These are phyloP conservation scores for Salix exigua DNA, from an alignment of 345 rosid species.

Conservation along the genomic window DNA sequence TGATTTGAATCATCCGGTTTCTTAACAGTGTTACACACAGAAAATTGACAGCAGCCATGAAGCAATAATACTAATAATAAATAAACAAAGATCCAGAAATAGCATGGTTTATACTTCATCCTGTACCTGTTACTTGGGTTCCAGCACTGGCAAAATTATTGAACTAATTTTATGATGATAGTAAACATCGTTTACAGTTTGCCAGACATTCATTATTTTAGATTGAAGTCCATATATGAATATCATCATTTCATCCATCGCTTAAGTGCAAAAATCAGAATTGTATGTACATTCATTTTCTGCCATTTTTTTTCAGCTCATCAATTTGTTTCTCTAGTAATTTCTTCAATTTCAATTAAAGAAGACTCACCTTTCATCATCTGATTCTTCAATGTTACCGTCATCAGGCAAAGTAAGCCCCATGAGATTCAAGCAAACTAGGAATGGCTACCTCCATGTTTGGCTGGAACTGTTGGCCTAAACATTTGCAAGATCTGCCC, in stretches of 20 bases:
- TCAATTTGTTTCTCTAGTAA: background rate
- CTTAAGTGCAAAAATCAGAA: background rate
- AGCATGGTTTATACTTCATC: background rate
- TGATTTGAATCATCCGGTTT: no score
- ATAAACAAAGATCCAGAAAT: background rate
- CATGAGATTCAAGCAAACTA: conserved; percentile 12
- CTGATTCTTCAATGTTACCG: background rate
- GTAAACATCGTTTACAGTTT: no score
- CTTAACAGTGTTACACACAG: no score
- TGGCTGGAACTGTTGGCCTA: conserved; percentile 9
- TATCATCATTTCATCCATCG: background rate
- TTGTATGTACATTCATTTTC: background rate
- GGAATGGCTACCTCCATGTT: conserved; percentile 8
- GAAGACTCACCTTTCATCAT: conserved; percentile 3
- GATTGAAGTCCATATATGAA: background rate
- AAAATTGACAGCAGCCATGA: background rate
- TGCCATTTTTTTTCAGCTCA: background rate
- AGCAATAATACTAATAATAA: no score
- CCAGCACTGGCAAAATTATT: background rate
- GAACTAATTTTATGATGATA: background rate
- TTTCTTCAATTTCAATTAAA: no score
- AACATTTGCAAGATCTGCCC: conserved; percentile 12
- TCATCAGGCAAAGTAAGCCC: background rate
- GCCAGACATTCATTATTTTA: background rate
- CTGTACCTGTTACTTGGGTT: background rate